Percentiles rank a stretch among this genome's conserved stretches.
phyloP scores from a whole-genome alignment of 129 eudicot genomes.

The Sambucus nigra region DNA sequence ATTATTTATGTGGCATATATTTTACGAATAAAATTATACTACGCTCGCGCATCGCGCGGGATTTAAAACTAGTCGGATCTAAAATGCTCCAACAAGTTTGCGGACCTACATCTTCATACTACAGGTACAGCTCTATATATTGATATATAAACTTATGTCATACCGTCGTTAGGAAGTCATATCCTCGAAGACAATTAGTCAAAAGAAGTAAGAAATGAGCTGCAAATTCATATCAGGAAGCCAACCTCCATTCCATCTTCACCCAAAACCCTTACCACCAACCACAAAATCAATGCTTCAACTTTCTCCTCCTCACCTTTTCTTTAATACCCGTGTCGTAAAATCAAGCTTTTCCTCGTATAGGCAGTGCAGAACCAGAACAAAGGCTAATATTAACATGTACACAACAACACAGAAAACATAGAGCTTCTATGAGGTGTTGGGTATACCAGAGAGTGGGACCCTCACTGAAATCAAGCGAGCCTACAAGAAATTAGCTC shows the following conservation, averaged over 20 bases:
- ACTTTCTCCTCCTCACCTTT: neutral
- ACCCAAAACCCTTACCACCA: constrained; percentile 1
- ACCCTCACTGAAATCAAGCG: constrained; percentile 17
- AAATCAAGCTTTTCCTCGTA: neutral
- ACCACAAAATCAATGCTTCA: neutral
- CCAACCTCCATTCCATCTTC: neutral
- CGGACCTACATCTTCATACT: no score
- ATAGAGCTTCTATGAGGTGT: constrained; percentile 27
- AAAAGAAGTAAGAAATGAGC: no score
- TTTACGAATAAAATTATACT: no score
- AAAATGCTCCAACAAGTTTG: no score
- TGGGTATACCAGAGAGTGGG: constrained; percentile 17
- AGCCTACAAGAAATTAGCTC: constrained; percentile 41
- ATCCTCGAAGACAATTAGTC: no score
- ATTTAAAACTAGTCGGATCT: no score
- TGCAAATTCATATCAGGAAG: neutral
- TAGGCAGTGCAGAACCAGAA: neutral
- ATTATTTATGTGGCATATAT: no score
- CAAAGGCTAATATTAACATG: constrained; percentile 9
- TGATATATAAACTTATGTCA: no score
- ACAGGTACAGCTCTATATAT: no score
- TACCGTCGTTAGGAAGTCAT: no score
- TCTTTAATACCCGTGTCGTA: constrained; percentile 1
- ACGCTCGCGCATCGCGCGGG: no score
- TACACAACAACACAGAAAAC: neutral